phyloP scores from a whole-genome alignment of 1,284 basidiomycete genomes.

The Sporisorium sorghi region DNA sequence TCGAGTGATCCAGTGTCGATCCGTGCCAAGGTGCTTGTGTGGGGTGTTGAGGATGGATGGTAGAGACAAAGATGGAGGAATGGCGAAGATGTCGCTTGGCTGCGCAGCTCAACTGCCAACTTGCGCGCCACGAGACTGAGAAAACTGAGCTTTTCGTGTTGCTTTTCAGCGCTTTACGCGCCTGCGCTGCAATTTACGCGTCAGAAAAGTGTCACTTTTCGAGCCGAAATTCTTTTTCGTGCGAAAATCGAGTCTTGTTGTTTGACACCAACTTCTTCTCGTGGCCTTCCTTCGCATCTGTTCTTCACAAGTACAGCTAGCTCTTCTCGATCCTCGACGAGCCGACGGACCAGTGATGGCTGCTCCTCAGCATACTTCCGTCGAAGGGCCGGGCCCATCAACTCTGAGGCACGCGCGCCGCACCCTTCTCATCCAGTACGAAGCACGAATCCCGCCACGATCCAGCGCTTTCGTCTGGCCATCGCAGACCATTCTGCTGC shows the following conservation, averaged over 20 bases:
- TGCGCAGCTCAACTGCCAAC: background rate
- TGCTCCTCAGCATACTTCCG: background rate
- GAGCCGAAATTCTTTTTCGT: constrained; percentile 21
- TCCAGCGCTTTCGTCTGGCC: constrained; percentile 46
- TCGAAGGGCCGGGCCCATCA: constrained; percentile 28
- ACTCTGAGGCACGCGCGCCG: constrained; percentile 29
- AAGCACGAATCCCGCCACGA: constrained; percentile 38
- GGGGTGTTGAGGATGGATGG: background rate
- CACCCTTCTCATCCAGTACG: constrained; percentile 41
- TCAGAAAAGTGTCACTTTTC: constrained; percentile 37
- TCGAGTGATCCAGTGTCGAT: background rate
- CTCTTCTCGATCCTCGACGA: background rate
- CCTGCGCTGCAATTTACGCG: constrained; percentile 35
- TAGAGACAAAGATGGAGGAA: constrained; percentile 4
- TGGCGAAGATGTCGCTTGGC: constrained; percentile 5
- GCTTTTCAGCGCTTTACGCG: constrained; percentile 14
- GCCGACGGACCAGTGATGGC: background rate
- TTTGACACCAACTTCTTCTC: constrained; percentile 2
- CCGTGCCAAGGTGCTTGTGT: background rate
- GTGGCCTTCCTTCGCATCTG: background rate
- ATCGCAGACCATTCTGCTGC: constrained; percentile 18
- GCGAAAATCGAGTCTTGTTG: constrained; percentile 12
- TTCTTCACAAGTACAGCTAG: too few relatives aligned
- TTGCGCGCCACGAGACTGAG: constrained; percentile 6
- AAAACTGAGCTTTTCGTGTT: constrained; percentile 45